These are phyloP conservation scores for Staphylotrichum tortipilum DNA, from an alignment of 495 filamentous ascomycete species.

Conservation along the genomic window DNA sequence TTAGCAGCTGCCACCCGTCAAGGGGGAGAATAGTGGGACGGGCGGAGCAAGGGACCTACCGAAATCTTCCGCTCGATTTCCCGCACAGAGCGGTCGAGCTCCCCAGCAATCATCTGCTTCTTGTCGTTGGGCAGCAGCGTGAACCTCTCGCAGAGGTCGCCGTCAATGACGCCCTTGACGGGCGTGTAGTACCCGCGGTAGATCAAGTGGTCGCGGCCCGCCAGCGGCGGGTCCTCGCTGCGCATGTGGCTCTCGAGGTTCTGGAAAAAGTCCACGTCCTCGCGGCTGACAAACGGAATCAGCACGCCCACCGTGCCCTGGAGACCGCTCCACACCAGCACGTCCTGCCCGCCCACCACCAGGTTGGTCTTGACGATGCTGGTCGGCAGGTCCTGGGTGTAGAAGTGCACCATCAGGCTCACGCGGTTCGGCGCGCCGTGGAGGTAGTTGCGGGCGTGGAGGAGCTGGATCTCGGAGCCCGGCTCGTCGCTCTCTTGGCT, in stretches of 20 bases:
- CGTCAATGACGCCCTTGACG: slow-evolving; percentile 93
- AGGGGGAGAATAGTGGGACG: too few relatives aligned
- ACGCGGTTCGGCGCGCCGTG: slow-evolving; percentile 80
- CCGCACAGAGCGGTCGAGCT: slow-evolving; percentile 79
- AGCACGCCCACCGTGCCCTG: slow-evolving; percentile 90
- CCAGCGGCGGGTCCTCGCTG: slow-evolving; percentile 54
- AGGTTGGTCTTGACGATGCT: slow-evolving; percentile 82
- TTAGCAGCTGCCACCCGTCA: neutral
- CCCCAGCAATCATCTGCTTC: slow-evolving; percentile 89
- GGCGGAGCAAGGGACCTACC: slow-evolving; percentile 41
- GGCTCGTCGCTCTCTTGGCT: slow-evolving; percentile 89
- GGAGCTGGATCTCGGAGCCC: slow-evolving; percentile 76
- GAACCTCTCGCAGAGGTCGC: slow-evolving; percentile 94
- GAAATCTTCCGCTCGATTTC: slow-evolving; percentile 95
- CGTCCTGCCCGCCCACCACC: slow-evolving; percentile 83
- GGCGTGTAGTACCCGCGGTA: slow-evolving; percentile 96
- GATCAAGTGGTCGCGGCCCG: slow-evolving; percentile 49
- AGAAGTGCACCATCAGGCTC: slow-evolving; percentile 78
- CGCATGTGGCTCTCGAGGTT: slow-evolving; percentile 80
- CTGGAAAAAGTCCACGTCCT: slow-evolving; percentile 97
- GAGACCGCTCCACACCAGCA: slow-evolving; percentile 87
- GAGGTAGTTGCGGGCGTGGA: slow-evolving; percentile 80
- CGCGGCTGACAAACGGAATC: slow-evolving; percentile 79
- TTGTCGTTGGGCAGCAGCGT: slow-evolving; percentile 70
- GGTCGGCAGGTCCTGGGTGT: slow-evolving; percentile 83